A percentile compares a stretch with the other conserved stretches of the same genome.
Conservation (phyloP, 768 basidiomycete genomes). For the Coprinopsis sp. region DNA sequence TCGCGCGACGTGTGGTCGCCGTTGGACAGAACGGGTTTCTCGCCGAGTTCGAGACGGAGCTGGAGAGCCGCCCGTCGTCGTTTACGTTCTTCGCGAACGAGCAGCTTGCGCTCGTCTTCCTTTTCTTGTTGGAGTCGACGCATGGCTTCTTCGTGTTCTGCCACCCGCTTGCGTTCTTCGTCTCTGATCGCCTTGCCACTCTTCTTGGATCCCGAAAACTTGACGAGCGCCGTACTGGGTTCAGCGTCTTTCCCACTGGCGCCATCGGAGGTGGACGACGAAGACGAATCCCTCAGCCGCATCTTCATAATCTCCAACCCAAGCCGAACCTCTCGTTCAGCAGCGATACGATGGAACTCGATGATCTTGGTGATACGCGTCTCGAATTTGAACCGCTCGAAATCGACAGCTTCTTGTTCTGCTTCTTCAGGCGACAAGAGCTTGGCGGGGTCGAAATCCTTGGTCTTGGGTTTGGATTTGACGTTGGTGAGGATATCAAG, state of each 20-base stretch:
- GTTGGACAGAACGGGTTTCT: not conserved
- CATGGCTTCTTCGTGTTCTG: constrained; percentile 37
- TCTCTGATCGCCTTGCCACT: constrained; percentile 18
- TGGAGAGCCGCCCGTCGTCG: constrained; percentile 29
- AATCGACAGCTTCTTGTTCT: constrained; percentile 33
- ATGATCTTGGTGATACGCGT: constrained; percentile 43
- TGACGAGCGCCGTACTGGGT: too few relatives aligned
- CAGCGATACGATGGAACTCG: constrained; percentile 47
- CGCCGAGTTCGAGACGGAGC: not conserved
- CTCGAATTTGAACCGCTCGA: constrained; percentile 41
- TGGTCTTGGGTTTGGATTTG: too few relatives aligned
- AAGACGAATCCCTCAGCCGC: not conserved
- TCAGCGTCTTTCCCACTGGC: constrained; percentile 27
- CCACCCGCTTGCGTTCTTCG: constrained; percentile 27
- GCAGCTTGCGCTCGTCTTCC: constrained; percentile 43
- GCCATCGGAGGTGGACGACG: not conserved
- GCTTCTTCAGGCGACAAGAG: constrained; percentile 19
- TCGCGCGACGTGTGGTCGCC: not conserved
- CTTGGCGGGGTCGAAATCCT: constrained; percentile 20
- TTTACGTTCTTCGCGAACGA: constrained; percentile 36
- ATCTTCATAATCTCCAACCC: constrained; percentile 32
- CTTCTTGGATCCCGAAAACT: not conserved
- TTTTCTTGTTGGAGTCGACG: constrained; percentile 38
- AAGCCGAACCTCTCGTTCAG: constrained; percentile 37
- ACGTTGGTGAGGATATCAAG: constrained; percentile 27